Base-by-base conservation (phyloP, 345 rosid genomes). In the Syzygium oleosum region DNA sequence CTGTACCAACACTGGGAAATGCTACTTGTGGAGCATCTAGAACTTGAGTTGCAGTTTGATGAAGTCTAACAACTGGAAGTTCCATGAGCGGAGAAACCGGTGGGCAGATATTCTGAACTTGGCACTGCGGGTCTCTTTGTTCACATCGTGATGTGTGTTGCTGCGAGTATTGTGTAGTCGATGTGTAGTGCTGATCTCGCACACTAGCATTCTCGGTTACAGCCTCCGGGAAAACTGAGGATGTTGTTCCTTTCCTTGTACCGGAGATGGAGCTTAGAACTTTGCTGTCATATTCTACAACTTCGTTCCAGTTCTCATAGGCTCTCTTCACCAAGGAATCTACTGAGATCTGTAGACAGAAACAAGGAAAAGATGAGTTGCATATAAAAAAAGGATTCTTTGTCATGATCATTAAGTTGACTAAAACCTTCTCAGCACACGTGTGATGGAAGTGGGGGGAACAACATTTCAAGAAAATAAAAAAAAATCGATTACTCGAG, bases 221-320 rank as follows among this genome's bases (percentile, higher is more conserved):
- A 38, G 49, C 83, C 4, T 2, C 83, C 0, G 1, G 83, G 83
- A 73, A 73, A 73, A 38, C 25, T 38, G 83, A 73, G 49, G 91
- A 86, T 86, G 88, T 90, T n/a, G 52, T 63, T 84, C 88, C 95
- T 61, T 91, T 93, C 88, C 89, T 93, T 5, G 90, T 87, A 11
- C 89, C 89, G 58, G 93, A 85, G 51, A 95, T 88, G 85, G 95
- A 91, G 88, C 90, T 96, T 59, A 97, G 91, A 85, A 94, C 92
- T 89, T 95, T 95, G 21, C 97, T 95, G 41, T 96, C 97, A 68
- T 95, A 98, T 89, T 96, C 98, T 41, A 95, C 84, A 4, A 95
- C 98, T 90, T 92, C 95, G 91, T 94, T 96, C 99, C 99, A 98
- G 87, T 95, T 94, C 84, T 96, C 99, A 68, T 96, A 96, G 65